Evolutionary conservation across 23 red algal species (phyloP), one percentile per base, ranked within the genome.

Genomic region (Gracilariopsis chorda): DNA sequence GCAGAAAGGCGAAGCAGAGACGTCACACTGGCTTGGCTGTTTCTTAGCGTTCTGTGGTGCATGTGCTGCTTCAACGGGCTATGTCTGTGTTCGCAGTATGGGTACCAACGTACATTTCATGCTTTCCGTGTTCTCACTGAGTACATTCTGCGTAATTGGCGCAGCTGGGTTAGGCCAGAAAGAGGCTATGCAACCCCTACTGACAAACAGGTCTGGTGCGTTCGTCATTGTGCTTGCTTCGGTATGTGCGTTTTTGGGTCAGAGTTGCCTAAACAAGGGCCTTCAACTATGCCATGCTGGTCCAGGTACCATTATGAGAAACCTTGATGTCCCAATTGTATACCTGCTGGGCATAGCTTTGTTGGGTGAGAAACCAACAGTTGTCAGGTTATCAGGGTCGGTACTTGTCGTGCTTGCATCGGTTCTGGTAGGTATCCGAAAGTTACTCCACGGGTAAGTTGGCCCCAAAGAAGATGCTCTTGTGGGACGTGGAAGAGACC

Each of bases 211-310:
- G 21, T 4, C 34, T 7, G 84, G 84, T 21, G 11, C 46, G 21
- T 19, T 76, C 13, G 35, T 56, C 29, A 39, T 61, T 25, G 4
- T 76, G 24, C 56, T 75, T 17, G 40, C 67, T 77, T 40, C 67
- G 1, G 2, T 77, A 17, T 88, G 37, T 43, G 84, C 84, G 5
- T 88, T 88, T 59, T 17, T 76, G 34, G 84, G 63, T 0, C 84
- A 88, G 70, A 43, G 28, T 23, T 88, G 46, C 40, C 49, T 88
- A 21, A 88, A 76, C 44, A 76, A 60, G 69, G 85, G 65, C 48
- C 51, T 89, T 4, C 47, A 89, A 51, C 68, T 72, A 17, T 89
- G 70, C 34, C 24, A 30, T 2, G 85, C 69, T 10, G 85, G 70
- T 2, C 85, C 68, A n/a, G 85, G 69, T 14, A 41, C 42, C 37